Base-by-base conservation (phyloP, 768 basidiomycete genomes). In the Leccinum longicurvipes region DNA sequence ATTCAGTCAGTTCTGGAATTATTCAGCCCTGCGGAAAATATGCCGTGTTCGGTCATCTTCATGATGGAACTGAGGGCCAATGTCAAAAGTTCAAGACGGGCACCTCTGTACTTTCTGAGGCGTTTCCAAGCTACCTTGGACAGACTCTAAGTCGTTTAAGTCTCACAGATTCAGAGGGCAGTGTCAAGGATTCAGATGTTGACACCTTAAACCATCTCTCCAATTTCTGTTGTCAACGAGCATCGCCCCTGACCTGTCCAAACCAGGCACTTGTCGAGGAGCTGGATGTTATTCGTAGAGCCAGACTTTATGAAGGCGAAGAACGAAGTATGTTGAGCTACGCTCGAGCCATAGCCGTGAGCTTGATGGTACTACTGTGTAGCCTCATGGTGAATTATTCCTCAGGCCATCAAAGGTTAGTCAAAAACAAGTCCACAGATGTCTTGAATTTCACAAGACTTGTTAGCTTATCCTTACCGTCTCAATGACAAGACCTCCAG, bases 281-380 rank as follows among this genome's bases (percentile, higher is more conserved):
- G 60, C 69, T 93, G 12, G 78, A 77, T 27, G 69, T 87, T 17
- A 77, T 93, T 28, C 78, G 79, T 17, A 77, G 74, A 32, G 74
- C 77, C 24, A 77, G 91, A 45, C 75, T 81, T 46, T 71, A 90
- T 2, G 91, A 93, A 64, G 84, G 86, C 12, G 79, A 88, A 50
- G 76, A 78, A 21, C 74, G 82, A 27, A 89, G 86, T 61, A 82
- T 85, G 39, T 71, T 93, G 47, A 84, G 83, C 57, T 93, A 93
- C 60, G 77, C 83, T 31, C 78, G 89, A 47, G 84, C 87, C 2
- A 84, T 91, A 59, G 77, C 84, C n/a, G 86, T 87, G 65, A 60
- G 83, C 70, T 27, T 42, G 36, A n/a, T 53, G 51, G 28, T 42
- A 15, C 34, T 23, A 42, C 31, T 29, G 29, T 46, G 14, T 28